Evolutionary conservation across 1,284 basidiomycete species (phyloP).

Genomic region (Schizophyllum amplum): DNA sequence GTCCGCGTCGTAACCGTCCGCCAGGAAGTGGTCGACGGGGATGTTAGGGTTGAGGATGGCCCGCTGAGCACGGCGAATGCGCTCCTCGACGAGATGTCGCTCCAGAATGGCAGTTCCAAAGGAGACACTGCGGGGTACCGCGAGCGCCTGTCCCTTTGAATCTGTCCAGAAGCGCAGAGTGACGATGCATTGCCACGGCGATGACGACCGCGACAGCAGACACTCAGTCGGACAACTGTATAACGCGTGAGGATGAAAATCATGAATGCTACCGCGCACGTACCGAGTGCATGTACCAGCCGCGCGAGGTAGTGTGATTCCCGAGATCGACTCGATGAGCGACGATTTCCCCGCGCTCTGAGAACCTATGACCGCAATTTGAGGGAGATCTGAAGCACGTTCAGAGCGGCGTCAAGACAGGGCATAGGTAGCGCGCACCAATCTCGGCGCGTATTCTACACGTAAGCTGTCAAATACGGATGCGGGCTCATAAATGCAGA

Average conservation of each 20-base stretch:
- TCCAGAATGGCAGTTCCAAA: conserved; percentile 52
- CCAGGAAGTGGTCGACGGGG: conserved; percentile 28
- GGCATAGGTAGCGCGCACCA: not conserved
- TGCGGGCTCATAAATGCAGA: not conserved
- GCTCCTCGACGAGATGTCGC: conserved; percentile 50
- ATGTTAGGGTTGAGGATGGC: conserved; percentile 61
- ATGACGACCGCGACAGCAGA: conserved; percentile 37
- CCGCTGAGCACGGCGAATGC: conserved; percentile 59
- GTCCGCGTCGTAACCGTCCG: conserved; percentile 25
- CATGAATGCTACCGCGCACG: conserved; percentile 2
- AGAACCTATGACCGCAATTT: conserved; percentile 59
- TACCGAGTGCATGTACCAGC: conserved; percentile 57
- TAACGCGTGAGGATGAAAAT: not conserved
- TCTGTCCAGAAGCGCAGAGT: conserved; percentile 47
- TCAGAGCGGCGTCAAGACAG: not conserved
- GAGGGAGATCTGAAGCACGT: conserved; percentile 39
- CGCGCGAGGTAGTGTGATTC: conserved; percentile 59
- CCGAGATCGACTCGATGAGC: conserved; percentile 67
- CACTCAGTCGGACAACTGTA: conserved; percentile 68
- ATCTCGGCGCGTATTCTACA: conserved; percentile 54
- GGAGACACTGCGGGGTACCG: conserved; percentile 27
- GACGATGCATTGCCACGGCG: conserved; percentile 53
- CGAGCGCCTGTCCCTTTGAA: conserved; percentile 31
- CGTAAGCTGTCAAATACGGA: not conserved
- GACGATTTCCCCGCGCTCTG: conserved; percentile 71